phyloP scores from a whole-genome alignment of 495 filamentous ascomycete genomes.

The Ascodesmis nigricans region DNA sequence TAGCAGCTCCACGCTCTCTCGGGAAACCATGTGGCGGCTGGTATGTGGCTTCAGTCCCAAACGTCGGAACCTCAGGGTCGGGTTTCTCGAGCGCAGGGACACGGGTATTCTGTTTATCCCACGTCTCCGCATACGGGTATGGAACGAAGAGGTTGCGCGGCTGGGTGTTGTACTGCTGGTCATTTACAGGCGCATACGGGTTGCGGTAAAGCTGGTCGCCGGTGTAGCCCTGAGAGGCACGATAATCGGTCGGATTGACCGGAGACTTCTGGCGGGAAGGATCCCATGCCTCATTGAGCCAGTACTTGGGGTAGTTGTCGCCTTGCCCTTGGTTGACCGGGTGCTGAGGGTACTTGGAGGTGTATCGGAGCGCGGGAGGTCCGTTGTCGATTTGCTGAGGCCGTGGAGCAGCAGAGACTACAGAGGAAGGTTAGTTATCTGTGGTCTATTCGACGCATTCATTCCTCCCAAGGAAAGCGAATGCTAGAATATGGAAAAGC shows the following conservation, averaged over 20 bases:
- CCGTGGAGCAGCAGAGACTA: no score
- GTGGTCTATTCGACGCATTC: no score
- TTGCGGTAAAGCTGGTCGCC: no score
- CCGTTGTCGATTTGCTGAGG: no score
- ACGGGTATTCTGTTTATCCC: neutral
- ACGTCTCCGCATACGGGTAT: constrained; percentile 1
- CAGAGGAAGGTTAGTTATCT: no score
- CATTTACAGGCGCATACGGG: no score
- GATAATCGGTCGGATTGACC: constrained; percentile 3
- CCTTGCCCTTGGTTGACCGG: constrained; percentile 16
- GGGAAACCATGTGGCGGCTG: constrained; percentile 3
- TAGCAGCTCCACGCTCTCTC: neutral
- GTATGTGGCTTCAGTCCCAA: neutral
- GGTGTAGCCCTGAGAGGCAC: no score
- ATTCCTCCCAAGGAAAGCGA: no score
- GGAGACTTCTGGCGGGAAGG: neutral
- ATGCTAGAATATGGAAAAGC: constrained; percentile 1
- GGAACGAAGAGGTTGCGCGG: constrained; percentile 1
- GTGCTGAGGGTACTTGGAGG: constrained; percentile 18
- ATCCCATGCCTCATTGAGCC: constrained; percentile 17
- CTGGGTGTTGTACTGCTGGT: no score
- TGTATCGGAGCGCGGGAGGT: no score
- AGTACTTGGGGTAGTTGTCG: constrained; percentile 20
- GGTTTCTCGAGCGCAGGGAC: neutral
- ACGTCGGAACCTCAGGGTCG: neutral